A percentile compares a stretch with the other conserved stretches of the same genome.
phyloP scores from a whole-genome alignment of 2,329 filamentous ascomycete species.

The Colletotrichum magnum region DNA sequence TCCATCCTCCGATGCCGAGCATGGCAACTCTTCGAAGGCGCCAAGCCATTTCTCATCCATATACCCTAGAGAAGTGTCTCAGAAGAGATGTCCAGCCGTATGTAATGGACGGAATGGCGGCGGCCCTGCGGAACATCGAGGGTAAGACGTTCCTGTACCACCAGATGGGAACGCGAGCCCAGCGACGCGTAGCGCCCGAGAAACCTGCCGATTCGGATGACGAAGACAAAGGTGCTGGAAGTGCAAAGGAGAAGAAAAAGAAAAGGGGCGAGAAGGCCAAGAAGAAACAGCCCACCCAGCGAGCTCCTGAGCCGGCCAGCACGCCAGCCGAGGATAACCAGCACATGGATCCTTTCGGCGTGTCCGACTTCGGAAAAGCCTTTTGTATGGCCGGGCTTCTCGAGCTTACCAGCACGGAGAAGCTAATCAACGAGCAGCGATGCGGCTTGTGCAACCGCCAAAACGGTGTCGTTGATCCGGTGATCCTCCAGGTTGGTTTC shows the following conservation, averaged over 20 bases:
- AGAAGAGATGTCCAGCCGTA: neutral
- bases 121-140: neutral
- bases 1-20: neutral
- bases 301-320: neutral
- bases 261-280: neutral
- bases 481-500: neutral
- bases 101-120: neutral
- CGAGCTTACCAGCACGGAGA: conserved; percentile 34
- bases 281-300: neutral
- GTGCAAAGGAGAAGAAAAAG: neutral
- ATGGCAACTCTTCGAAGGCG: neutral
- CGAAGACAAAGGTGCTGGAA: neutral
- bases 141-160: neutral
- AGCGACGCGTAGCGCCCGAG: conserved; percentile 5
- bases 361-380: conserved; percentile 40
- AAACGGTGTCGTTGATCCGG: neutral
- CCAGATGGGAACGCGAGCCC: conserved; percentile 21
- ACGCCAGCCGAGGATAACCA: neutral
- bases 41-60: neutral
- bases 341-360: conserved; percentile 11
- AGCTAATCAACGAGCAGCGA: neutral
- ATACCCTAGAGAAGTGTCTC: neutral
- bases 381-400: conserved; percentile 43
- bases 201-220: neutral
- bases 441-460: conserved; percentile 4